phyloP scores from a whole-genome alignment of 768 basidiomycete genomes.

The Megacollybia marginata region DNA sequence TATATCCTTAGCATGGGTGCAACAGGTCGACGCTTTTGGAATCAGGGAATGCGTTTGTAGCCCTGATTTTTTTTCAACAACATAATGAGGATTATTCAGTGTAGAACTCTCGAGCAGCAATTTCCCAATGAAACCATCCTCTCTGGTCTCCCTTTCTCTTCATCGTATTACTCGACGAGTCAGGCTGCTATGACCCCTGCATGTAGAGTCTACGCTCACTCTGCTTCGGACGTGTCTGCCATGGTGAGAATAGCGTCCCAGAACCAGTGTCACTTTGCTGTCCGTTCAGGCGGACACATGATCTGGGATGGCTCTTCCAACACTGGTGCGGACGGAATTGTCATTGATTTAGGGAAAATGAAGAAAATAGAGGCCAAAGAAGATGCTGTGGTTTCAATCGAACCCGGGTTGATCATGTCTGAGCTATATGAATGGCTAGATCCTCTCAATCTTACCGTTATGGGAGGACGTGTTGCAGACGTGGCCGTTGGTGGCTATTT shows the following conservation, averaged over 20 bases:
- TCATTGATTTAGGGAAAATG: not conserved
- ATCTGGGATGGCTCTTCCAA: not conserved
- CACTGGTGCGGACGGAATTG: not conserved
- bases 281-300: not conserved
- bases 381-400: not conserved
- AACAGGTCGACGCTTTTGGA: no score
- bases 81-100: no score
- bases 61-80: no score
- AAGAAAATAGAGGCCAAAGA: not conserved
- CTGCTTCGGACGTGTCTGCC: not conserved
- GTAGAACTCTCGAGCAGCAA: no score
- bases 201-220: not conserved
- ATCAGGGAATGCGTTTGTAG: no score
- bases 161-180: not conserved
- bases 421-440: slow-evolving; percentile 6
- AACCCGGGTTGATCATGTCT: slow-evolving; percentile 3
- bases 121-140: no score
- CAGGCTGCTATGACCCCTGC: not conserved
- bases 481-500: slow-evolving; percentile 11
- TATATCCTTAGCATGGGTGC: no score
- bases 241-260: not conserved
- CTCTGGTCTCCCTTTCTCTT: no score
- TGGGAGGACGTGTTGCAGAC: slow-evolving; percentile 6
- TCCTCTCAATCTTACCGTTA: slow-evolving; percentile 1
- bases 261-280: not conserved